phyloP scores from a whole-genome alignment of 345 rosid species.

The Acer negundo region DNA sequence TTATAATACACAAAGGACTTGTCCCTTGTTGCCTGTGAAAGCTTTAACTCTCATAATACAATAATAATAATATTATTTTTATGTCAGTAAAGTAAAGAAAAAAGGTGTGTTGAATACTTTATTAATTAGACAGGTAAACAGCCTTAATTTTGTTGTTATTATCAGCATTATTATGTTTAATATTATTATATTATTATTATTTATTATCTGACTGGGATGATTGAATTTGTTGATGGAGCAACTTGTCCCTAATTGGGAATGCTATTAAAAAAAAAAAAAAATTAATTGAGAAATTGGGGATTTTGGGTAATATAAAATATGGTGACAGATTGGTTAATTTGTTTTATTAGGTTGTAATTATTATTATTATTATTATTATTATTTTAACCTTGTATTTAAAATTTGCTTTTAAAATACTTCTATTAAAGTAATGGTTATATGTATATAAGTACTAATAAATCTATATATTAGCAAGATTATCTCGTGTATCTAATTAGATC shows the following conservation, averaged over 20 bases:
- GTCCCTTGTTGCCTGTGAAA: constrained; percentile 19
- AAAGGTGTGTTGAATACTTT: background rate
- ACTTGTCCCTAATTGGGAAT: background rate
- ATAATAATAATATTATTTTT: too few species aligned
- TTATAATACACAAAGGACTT: constrained; percentile 24
- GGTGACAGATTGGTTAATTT: background rate
- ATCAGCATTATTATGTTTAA: background rate
- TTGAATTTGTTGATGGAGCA: background rate
- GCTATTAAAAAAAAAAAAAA: background rate
- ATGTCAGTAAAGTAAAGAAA: too few species aligned
- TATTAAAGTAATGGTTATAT: too few species aligned
- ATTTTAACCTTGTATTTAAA: too few species aligned
- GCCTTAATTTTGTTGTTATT: constrained; percentile 15
- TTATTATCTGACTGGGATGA: background rate
- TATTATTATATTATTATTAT: background rate
- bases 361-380: too few species aligned
- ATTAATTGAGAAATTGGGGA: background rate
- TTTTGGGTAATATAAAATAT: background rate
- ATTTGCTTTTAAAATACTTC: too few species aligned
- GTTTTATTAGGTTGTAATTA: background rate
- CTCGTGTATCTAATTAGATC: background rate
- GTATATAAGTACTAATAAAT: too few species aligned
- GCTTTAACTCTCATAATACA: background rate
- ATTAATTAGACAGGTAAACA: constrained; percentile 8
- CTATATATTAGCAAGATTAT: background rate